Evolutionary conservation across 2,329 filamentous ascomycete genomes (phyloP).

Genomic region (Hypocrella siamensis): DNA sequence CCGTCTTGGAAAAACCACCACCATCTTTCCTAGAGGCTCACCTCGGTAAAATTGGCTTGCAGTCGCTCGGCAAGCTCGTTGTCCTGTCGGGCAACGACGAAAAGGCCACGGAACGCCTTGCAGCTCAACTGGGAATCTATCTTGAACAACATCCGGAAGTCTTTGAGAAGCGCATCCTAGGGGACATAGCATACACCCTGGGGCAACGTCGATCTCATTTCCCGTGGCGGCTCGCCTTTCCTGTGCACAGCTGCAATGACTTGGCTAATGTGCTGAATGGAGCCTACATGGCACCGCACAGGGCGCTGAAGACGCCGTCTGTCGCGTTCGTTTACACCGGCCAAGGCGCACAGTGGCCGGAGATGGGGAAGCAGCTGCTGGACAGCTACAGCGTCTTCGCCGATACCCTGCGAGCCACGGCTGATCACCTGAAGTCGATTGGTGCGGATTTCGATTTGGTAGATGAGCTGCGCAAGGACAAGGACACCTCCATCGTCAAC

Average conservation of each 20-base stretch:
- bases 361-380: conserved; percentile 21
- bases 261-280: conserved; percentile 27
- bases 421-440: conserved; percentile 15
- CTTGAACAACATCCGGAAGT: conserved; percentile 25
- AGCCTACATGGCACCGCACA: conserved; percentile 5
- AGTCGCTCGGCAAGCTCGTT: conserved; percentile 19
- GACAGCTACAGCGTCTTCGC: conserved; percentile 18
- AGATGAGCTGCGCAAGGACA: conserved; percentile 20
- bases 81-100: conserved; percentile 24
- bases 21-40: not conserved
- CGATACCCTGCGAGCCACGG: conserved; percentile 14
- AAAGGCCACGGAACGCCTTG: conserved; percentile 12
- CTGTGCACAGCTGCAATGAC: conserved; percentile 26
- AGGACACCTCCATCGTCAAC: conserved; percentile 16
- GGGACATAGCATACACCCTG: conserved; percentile 31
- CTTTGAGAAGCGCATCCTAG: conserved; percentile 25
- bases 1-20: conserved; percentile 16
- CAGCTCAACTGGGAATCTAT: conserved; percentile 19
- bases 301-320: conserved; percentile 7
- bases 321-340: conserved; percentile 22
- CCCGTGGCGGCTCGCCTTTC: conserved; percentile 26
- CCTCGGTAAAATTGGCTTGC: conserved; percentile 1
- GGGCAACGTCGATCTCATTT: conserved; percentile 27
- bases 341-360: conserved; percentile 22
- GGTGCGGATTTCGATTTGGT: conserved; percentile 19